Evolutionary conservation across 352 stramenopile genomes (phyloP).

Genomic region (Phytophthora kernoviae): DNA sequence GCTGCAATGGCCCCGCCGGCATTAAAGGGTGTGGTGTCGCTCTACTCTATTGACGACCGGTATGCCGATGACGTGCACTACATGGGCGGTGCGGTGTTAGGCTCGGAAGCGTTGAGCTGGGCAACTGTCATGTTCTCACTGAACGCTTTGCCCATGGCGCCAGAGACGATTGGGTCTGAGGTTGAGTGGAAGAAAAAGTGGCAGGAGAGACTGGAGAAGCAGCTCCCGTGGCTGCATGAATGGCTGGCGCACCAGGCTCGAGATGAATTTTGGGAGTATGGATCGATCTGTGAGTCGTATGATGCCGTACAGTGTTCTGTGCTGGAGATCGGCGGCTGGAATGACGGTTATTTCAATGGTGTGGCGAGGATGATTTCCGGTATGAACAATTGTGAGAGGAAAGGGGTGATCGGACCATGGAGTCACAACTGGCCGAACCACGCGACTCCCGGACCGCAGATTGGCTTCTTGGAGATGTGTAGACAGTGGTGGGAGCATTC

Average conservation of each 20-base stretch:
- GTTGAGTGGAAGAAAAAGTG: slow-evolving; percentile 34
- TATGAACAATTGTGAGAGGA: slow-evolving; percentile 41
- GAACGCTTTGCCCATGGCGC: slow-evolving; percentile 45
- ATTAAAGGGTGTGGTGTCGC: slow-evolving; percentile 48
- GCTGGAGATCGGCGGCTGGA: slow-evolving; percentile 52
- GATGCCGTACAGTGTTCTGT: slow-evolving; percentile 40
- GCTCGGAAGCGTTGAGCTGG: slow-evolving; percentile 58
- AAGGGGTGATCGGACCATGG: slow-evolving; percentile 52
- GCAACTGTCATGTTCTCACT: slow-evolving; percentile 54
- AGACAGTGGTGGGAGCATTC: slow-evolving; percentile 51
- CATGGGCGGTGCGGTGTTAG: slow-evolving; percentile 46
- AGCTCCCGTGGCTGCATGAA: slow-evolving; percentile 53
- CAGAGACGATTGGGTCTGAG: slow-evolving; percentile 38
- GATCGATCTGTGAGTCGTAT: slow-evolving; percentile 51
- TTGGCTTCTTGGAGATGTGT: slow-evolving; percentile 60
- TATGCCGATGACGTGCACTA: slow-evolving; percentile 62
- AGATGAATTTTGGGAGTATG: slow-evolving; percentile 54
- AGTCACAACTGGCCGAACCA: slow-evolving; percentile 63
- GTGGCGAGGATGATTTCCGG: slow-evolving; percentile 46
- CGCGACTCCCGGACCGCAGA: slow-evolving; percentile 43
- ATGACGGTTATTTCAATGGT: slow-evolving; percentile 57
- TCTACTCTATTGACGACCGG: slow-evolving; percentile 63
- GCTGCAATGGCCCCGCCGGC: slow-evolving; percentile 41
- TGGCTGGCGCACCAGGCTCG: slow-evolving; percentile 50
- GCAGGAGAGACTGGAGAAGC: slow-evolving; percentile 41